Evolutionary conservation across 169 alveolate genomes (phyloP).

Genomic region (Eimeria mitis): DNA sequence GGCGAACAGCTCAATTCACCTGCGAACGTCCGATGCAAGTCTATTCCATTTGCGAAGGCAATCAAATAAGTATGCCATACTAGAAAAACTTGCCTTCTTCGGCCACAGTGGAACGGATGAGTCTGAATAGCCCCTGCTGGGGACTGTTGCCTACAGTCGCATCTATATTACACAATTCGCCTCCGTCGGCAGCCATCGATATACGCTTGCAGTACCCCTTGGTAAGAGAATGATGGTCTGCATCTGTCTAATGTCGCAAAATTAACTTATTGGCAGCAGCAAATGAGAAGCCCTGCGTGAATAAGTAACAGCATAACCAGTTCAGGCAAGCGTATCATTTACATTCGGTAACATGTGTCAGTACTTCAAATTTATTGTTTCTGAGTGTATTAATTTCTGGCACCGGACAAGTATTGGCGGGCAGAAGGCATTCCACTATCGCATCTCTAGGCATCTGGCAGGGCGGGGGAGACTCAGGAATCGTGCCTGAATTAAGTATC

Average conservation of each 20-base stretch:
- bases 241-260: neutral
- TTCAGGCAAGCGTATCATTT: neutral
- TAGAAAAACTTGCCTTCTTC: too few relatives aligned
- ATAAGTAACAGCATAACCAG: neutral
- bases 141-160: neutral
- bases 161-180: neutral
- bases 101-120: too few relatives aligned
- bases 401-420: neutral
- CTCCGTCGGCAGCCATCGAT: neutral
- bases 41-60: neutral
- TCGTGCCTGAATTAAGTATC: neutral
- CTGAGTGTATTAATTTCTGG: too few relatives aligned
- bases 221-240: neutral
- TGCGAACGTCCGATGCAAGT: neutral
- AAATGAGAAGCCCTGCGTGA: neutral
- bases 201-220: neutral
- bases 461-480: neutral
- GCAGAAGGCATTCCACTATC: neutral
- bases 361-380: too few relatives aligned
- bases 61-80: neutral
- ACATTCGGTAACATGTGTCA: neutral
- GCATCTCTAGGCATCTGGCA: too few relatives aligned
- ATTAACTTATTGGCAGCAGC: neutral
- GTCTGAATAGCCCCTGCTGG: neutral
- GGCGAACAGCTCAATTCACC: neutral